Percentiles rank a stretch among this genome's conserved stretches.
These are phyloP conservation scores for Reticulascus tulasneorum DNA, from an alignment of 2,329 filamentous ascomycete species.

Conservation along the genomic window DNA sequence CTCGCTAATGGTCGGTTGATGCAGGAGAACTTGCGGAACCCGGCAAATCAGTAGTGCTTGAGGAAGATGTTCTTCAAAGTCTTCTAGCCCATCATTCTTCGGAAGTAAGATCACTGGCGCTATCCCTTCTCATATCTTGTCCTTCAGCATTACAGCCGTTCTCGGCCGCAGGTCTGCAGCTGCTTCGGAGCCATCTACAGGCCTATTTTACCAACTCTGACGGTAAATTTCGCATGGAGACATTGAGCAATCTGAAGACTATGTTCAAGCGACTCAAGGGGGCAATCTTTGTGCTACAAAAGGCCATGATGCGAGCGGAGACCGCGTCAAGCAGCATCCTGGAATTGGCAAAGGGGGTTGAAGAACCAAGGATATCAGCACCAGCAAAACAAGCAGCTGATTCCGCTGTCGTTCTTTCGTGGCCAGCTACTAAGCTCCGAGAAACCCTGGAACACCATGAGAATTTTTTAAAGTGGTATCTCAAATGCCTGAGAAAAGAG, in stretches of 20 bases:
- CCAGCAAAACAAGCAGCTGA: slow-evolving; percentile 16
- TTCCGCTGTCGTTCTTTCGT: slow-evolving; percentile 31
- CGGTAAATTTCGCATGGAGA: slow-evolving; percentile 78
- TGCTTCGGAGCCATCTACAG: slow-evolving; percentile 62
- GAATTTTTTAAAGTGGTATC: slow-evolving; percentile 70
- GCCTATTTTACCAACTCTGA: slow-evolving; percentile 80
- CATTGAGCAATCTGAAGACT: slow-evolving; percentile 69
- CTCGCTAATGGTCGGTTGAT: not conserved
- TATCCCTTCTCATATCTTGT: slow-evolving; percentile 76
- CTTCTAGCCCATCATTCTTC: slow-evolving; percentile 55
- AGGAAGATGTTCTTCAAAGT: slow-evolving; percentile 42
- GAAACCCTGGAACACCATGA: slow-evolving; percentile 47
- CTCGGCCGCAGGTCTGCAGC: slow-evolving; percentile 54
- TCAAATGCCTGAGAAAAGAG: slow-evolving; percentile 68
- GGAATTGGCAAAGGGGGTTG: slow-evolving; percentile 5
- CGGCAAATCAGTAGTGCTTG: slow-evolving; percentile 25
- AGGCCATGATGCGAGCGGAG: slow-evolving; percentile 26
- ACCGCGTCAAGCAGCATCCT: no score
- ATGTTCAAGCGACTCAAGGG: slow-evolving; percentile 73
- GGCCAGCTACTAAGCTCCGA: slow-evolving; percentile 32
- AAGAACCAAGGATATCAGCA: slow-evolving; percentile 5
- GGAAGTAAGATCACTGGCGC: slow-evolving; percentile 70
- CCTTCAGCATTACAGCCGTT: slow-evolving; percentile 72
- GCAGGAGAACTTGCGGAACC: slow-evolving; percentile 6
- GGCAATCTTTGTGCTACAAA: slow-evolving; percentile 54